Percentiles rank a stretch among this genome's conserved stretches.
These are phyloP conservation scores for Blastocrithidia nonstop DNA, from an alignment of 208 protist genomes.

Conservation along the genomic window DNA sequence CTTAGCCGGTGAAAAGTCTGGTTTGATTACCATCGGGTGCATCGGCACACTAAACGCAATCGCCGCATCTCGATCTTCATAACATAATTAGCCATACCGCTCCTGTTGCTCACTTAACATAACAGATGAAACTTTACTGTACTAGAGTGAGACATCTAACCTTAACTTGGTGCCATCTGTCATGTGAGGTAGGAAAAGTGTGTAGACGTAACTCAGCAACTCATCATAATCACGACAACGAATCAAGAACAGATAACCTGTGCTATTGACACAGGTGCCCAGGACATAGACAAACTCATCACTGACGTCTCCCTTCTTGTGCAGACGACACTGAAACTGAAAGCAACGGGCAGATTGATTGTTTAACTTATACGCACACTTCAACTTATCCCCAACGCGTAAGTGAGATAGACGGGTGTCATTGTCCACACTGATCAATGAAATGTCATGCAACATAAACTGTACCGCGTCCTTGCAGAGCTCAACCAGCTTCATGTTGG, in stretches of 20 bases:
- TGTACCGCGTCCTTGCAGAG: slow-evolving; percentile 65
- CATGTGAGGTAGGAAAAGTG: slow-evolving; percentile 55
- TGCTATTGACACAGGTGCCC: slow-evolving; percentile 44
- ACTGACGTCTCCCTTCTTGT: slow-evolving; percentile 33
- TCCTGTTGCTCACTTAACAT: slow-evolving; percentile 60
- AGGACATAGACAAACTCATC: slow-evolving; percentile 52
- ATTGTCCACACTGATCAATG: slow-evolving; percentile 61
- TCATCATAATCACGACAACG: slow-evolving; percentile 50
- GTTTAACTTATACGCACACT: slow-evolving; percentile 28
- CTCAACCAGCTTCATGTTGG: slow-evolving; percentile 32
- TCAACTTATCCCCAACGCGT: slow-evolving; percentile 44
- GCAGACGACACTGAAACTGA: slow-evolving; percentile 39
- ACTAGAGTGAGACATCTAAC: slow-evolving; percentile 57
- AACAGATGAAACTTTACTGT: slow-evolving; percentile 30
- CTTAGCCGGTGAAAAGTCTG: slow-evolving; percentile 76
- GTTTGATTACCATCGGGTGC: slow-evolving; percentile 66
- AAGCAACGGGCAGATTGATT: slow-evolving; percentile 47
- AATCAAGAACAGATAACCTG: slow-evolving; percentile 60
- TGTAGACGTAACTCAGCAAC: slow-evolving; percentile 51
- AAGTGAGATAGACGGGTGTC: slow-evolving; percentile 33
- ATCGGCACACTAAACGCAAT: slow-evolving; percentile 61
- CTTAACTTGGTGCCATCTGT: slow-evolving; percentile 18
- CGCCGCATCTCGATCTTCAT: slow-evolving; percentile 66
- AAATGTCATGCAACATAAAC: slow-evolving; percentile 41
- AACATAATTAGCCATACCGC: slow-evolving; percentile 62